Base-by-base conservation (phyloP, 2,329 filamentous ascomycete species). In the Neofusicoccum cordaticola region DNA sequence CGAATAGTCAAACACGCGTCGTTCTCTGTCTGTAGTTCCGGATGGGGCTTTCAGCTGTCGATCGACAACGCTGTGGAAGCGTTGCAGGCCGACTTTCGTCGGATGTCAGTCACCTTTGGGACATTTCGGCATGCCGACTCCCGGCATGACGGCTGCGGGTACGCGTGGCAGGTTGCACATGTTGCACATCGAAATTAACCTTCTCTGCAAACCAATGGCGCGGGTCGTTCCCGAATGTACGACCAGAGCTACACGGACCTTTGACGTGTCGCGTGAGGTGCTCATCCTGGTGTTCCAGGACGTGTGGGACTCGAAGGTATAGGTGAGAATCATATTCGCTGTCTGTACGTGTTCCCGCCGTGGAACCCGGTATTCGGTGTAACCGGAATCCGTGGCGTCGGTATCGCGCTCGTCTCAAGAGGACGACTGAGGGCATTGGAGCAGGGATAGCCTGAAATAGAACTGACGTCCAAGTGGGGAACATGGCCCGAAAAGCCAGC, bases 381-480 rank as follows among this genome's bases (percentile, higher is more conserved):
- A 17, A 34, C 53, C 12, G 41, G 37, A 8, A 6, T 6, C 12
- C 37, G 37, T 39, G 35, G 53, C 2, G 3, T 17, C 39, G 17
- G 52, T 42, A 15, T 31, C 52, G 22, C 19, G 17, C 15, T 42
- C 13, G 37, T 42, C 52, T 31, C 44, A 31, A 27, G 12, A 31
- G 17, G 15, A 22, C 19, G 22, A 13, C 47, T 34, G 9, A 13
- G 17, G 13, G 11, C 39, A 60, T n/a, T 27, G 2, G 41, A 7
- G 39, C 53, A 44, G 53, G 53, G 39, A 58, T 58, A n/a, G 13
- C 42, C 8, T 42, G n/a, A 60, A 60, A 60, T 60, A 60, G 56
- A 60, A 45, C 12, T 34, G 39, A 1, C 15, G 3, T n/a, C 11
- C 19, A 15, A 60, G 56, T 47, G 17, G 56, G 56, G 3, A 35